phyloP scores from a whole-genome alignment of 176 grass and related monocot species.

The Eragrostis nindensis region DNA sequence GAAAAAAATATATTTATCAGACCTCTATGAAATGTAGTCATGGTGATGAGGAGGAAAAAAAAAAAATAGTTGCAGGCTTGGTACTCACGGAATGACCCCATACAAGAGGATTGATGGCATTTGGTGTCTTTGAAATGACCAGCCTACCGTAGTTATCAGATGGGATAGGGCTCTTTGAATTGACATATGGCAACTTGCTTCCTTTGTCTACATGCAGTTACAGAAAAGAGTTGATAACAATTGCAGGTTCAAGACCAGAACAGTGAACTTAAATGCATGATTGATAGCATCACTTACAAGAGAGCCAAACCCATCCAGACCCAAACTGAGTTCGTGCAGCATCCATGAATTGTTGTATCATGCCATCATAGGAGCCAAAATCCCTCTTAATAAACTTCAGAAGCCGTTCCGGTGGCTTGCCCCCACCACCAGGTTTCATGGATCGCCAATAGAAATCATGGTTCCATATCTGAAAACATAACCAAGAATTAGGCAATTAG shows the following conservation, averaged over 20 bases:
- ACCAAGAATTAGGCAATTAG: constrained; percentile 12
- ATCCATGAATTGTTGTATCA: constrained; percentile 64
- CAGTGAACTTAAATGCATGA: background rate
- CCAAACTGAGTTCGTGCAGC: constrained; percentile 83
- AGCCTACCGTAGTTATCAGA: constrained; percentile 78
- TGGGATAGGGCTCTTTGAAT: constrained; percentile 73
- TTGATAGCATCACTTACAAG: constrained; percentile 58
- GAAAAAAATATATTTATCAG: constrained; percentile 45
- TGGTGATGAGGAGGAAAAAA: background rate
- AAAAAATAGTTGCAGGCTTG: background rate
- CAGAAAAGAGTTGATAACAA: constrained; percentile 16
- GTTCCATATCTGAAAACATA: constrained; percentile 75
- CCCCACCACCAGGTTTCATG: constrained; percentile 74
- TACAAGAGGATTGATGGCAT: constrained; percentile 85
- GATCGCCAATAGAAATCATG: constrained; percentile 96
- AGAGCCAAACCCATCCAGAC: constrained; percentile 98
- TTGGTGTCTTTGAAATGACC: constrained; percentile 78
- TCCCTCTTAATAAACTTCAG: constrained; percentile 77
- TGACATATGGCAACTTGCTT: constrained; percentile 71
- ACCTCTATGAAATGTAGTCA: background rate
- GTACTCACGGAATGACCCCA: constrained; percentile 90
- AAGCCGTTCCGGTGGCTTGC: constrained; percentile 50
- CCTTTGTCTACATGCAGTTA: constrained; percentile 61
- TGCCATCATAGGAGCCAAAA: constrained; percentile 75
- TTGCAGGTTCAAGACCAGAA: background rate